A percentile compares a stretch with the other conserved stretches of the same genome.
phyloP scores from a whole-genome alignment of 2,329 filamentous ascomycete genomes.

The Scytalidium sp. region DNA sequence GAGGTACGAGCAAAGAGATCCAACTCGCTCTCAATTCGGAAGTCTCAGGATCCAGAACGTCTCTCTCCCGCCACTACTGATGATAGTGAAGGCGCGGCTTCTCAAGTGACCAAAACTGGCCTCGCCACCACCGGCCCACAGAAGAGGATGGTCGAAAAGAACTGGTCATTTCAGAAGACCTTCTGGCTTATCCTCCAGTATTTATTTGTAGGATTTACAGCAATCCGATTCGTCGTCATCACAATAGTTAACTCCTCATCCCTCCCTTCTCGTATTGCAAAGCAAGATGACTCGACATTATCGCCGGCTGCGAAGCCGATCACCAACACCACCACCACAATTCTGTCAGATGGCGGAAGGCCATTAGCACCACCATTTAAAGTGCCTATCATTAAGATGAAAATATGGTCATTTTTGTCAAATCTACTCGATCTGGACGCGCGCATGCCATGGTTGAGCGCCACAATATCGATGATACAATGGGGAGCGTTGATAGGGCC shows the following conservation, averaged over 20 bases:
- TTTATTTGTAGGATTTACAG: constrained; percentile 48
- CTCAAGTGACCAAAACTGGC: constrained; percentile 10
- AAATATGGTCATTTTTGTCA: constrained; percentile 70
- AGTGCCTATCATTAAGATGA: constrained; percentile 64
- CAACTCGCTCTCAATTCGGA: constrained; percentile 21
- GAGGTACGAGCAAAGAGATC: constrained; percentile 25
- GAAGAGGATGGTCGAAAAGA: constrained; percentile 5
- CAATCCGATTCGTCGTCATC: constrained; percentile 62
- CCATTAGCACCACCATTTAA: constrained; percentile 16
- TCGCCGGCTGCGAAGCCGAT: constrained; percentile 13
- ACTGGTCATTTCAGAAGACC: constrained; percentile 28
- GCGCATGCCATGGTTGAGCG: constrained; percentile 90
- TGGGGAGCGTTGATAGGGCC: constrained; percentile 71
- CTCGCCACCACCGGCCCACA: constrained; percentile 1
- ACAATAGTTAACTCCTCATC: constrained; percentile 67
- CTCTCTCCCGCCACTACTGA: constrained; percentile 14
- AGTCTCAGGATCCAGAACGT: constrained; percentile 23
- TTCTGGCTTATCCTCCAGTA: constrained; percentile 52
- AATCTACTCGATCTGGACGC: constrained; percentile 69
- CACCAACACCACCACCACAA: constrained; percentile 8
- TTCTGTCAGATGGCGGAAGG: constrained; percentile 9
- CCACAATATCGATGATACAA: constrained; percentile 72
- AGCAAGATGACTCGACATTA: constrained; percentile 15
- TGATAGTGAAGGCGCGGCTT: constrained; percentile 1
- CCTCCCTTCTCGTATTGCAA: constrained; percentile 52